Evolutionary conservation across 2,329 filamentous ascomycete genomes (phyloP), one percentile per base, ranked within the genome.

Genomic region (Thermoascus crustaceus): DNA sequence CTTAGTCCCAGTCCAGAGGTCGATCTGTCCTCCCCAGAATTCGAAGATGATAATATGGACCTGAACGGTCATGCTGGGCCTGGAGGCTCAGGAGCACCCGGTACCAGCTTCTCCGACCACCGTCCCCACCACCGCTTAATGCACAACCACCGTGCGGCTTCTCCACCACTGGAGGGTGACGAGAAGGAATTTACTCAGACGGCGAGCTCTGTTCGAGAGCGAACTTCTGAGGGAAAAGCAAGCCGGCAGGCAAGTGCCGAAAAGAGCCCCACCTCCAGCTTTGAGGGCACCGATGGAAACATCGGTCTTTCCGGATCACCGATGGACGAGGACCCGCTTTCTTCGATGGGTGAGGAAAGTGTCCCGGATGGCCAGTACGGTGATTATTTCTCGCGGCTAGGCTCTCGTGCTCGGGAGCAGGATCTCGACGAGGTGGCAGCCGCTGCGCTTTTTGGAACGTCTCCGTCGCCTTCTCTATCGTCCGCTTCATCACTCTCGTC

Each of bases 151-250:
- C 78, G 84, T 40, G 82, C 81, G n/a, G 78, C 82, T 16, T 91
- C 85, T 44, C 88, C 89, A 34, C 86, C 87, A 10, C 71, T 96
- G 23, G 89, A 96, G 65, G 86, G 84, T 51, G 89, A 96, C 50
- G 89, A 96, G 69, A 85, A 83, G 54, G 91, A 96, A 61, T 98
- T 98, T 55, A 95, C 89, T 5, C 85, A 94, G 63, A 96, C 88
- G 1, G 91, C 91, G 10, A 85, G 86, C 47, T 85, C 82, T 32
- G 75, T 96, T 49, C 85, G 76, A 40, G 69, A 73, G 63, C 72
- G 69, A 45, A 59, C 61, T 19, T 63, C 61, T 14, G 53, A 60
- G 43, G 55, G 66, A 41, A 60, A 53, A 45, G 48, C 49, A 23
- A 49, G 20, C 36, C 43, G 50, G 46, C 37, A 41, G 34, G 43